A percentile compares a stretch with the other conserved stretches of the same genome.
phyloP scores from a whole-genome alignment of 2,329 filamentous ascomycete genomes.

The Colletotrichum destructivum region DNA sequence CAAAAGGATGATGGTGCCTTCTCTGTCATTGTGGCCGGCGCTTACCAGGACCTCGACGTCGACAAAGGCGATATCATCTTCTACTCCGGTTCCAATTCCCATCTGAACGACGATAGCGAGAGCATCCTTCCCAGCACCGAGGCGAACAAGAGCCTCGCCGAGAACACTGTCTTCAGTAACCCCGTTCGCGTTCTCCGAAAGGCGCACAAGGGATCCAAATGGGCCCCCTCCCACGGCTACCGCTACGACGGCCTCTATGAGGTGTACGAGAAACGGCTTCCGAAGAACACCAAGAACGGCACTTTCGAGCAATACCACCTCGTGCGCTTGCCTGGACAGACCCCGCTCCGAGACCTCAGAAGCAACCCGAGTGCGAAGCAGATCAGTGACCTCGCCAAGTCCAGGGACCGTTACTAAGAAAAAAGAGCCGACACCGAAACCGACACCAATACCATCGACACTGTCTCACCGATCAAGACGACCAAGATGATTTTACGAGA shows the following conservation, averaged over 20 bases:
- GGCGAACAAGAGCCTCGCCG: slow-evolving; percentile 44
- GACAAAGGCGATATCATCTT: slow-evolving; percentile 46
- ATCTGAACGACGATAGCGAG: slow-evolving; percentile 38
- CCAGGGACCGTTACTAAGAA: slow-evolving; percentile 42
- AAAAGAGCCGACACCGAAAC: not conserved
- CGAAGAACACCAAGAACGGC: slow-evolving; percentile 44
- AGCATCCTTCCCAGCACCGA: not conserved
- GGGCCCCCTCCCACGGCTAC: slow-evolving; percentile 46
- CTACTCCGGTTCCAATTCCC: slow-evolving; percentile 49
- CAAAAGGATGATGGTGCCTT: slow-evolving; percentile 59
- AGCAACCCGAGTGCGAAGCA: slow-evolving; percentile 29
- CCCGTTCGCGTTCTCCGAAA: slow-evolving; percentile 52
- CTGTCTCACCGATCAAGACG: not conserved
- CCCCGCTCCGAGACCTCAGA: not conserved
- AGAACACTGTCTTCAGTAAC: slow-evolving; percentile 39
- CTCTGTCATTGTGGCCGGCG: slow-evolving; percentile 66
- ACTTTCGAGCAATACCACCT: slow-evolving; percentile 37
- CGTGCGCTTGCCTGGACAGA: not conserved
- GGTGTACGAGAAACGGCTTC: not conserved
- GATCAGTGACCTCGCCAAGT: slow-evolving; percentile 35
- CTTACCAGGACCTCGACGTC: slow-evolving; percentile 48
- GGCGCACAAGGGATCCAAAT: slow-evolving; percentile 26
- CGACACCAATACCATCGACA: not conserved
- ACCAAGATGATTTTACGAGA: not conserved
- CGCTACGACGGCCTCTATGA: slow-evolving; percentile 55